A percentile compares a stretch with the other conserved stretches of the same genome.
phyloP scores from a whole-genome alignment of 2,329 filamentous ascomycete genomes.

The Domatiomyces globalis region DNA sequence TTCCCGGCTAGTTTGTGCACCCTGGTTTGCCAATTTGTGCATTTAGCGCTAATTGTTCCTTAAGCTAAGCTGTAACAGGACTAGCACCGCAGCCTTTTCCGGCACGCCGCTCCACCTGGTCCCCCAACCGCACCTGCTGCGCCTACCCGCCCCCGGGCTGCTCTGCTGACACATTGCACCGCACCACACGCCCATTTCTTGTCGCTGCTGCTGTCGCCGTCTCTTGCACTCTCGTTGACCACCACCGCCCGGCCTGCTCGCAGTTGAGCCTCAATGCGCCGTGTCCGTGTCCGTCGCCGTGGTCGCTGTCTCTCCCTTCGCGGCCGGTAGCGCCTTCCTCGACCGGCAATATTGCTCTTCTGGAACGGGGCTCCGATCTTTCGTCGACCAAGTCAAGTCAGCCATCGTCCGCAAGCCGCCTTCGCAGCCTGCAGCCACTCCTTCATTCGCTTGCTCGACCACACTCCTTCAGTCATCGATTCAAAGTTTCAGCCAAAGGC shows the following conservation, averaged over 20 bases:
- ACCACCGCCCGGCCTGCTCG: slow-evolving; percentile 5
- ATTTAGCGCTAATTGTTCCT: background rate
- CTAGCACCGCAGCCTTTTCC: background rate
- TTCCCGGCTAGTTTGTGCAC: background rate
- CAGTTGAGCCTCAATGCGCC: slow-evolving; percentile 17
- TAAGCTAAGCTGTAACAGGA: background rate
- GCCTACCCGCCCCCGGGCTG: background rate
- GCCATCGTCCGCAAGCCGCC: background rate
- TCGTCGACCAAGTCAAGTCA: background rate
- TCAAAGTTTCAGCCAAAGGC: background rate
- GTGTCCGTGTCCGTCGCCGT: slow-evolving; percentile 20
- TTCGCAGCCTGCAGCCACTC: slow-evolving; percentile 13
- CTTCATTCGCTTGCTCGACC: slow-evolving; percentile 1
- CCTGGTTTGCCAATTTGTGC: background rate
- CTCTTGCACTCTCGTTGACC: background rate
- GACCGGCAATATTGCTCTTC: slow-evolving; percentile 9
- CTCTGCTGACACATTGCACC: background rate
- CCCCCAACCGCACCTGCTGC: background rate
- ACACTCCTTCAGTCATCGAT: background rate
- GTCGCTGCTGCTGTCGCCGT: background rate
- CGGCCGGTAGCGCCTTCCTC: slow-evolving; percentile 16
- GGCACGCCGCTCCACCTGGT: background rate
- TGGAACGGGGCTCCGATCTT: background rate
- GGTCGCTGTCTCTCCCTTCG: slow-evolving; percentile 18
- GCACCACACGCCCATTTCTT: slow-evolving; percentile 1